Conservation (phyloP, 2,329 filamentous ascomycete genomes). For the Venturia nashicola region DNA sequence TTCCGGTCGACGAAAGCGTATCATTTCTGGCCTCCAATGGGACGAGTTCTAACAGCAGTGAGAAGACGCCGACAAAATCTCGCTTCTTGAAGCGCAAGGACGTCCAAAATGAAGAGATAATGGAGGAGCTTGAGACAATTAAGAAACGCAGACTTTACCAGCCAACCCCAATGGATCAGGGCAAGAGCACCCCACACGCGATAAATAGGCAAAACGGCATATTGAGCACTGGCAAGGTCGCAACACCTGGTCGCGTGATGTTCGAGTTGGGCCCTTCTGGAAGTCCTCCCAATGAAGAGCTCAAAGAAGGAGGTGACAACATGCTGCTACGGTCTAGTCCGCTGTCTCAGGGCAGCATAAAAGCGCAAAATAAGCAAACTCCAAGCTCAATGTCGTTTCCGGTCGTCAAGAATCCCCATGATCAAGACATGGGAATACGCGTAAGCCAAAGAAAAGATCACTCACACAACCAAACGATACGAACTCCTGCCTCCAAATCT, state of each 20-base stretch:
- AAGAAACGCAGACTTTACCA: conserved; percentile 5
- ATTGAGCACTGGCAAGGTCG: neutral
- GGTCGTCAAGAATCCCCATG: conserved; percentile 64
- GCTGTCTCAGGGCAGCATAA: conserved; percentile 28
- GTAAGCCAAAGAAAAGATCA: conserved; percentile 53
- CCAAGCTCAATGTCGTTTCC: conserved; percentile 49
- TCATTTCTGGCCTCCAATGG: neutral
- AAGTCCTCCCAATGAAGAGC: neutral
- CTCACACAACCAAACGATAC: conserved; percentile 31
- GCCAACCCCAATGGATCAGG: neutral
- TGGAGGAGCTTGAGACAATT: conserved; percentile 7
- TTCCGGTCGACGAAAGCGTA: neutral
- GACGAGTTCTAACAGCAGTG: neutral
- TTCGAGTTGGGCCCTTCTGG: conserved; percentile 1
- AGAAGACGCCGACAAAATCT: conserved; percentile 10
- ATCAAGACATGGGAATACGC: conserved; percentile 48
- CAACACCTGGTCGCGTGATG: conserved; percentile 3
- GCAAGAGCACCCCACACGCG: neutral
- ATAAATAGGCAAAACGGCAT: neutral
- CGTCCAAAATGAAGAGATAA: neutral
- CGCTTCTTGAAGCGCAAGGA: conserved; percentile 15
- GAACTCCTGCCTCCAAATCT: conserved; percentile 18
- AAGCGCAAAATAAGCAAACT: conserved; percentile 23
- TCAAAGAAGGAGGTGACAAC: neutral
- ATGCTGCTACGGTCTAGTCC: conserved; percentile 13